phyloP scores from a whole-genome alignment of 2,329 filamentous ascomycete species.

The Lachnellula hyalina region DNA sequence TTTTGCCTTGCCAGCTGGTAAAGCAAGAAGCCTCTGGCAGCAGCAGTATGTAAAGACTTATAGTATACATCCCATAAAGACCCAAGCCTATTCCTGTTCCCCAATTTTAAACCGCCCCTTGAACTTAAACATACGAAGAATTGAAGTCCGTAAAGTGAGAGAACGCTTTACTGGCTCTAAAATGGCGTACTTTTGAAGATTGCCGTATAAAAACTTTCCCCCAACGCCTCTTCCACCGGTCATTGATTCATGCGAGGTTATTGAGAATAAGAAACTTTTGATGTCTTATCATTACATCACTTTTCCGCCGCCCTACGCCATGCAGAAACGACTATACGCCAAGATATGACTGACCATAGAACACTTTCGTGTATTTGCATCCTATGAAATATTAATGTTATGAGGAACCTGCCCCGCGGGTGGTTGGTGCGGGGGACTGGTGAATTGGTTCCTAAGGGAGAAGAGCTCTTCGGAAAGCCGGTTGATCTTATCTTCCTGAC shows the following conservation, averaged over 20 bases:
- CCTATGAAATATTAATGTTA: conserved; percentile 22
- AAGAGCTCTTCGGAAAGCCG: conserved; percentile 26
- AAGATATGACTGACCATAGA: conserved; percentile 18
- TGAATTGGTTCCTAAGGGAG: conserved; percentile 24
- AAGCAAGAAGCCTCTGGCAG: neutral
- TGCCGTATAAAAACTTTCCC: conserved; percentile 9
- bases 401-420: conserved; percentile 11
- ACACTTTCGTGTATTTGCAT: conserved; percentile 23
- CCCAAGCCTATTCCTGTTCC: neutral
- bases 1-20: neutral
- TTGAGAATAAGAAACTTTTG: conserved; percentile 14
- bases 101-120: neutral
- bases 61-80: neutral
- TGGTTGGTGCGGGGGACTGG: conserved; percentile 12
- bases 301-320: conserved; percentile 25
- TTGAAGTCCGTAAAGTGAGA: neutral
- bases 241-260: conserved; percentile 12
- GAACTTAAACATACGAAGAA: neutral
- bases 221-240: conserved; percentile 19
- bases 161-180: neutral
- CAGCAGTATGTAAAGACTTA: neutral
- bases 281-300: conserved; percentile 16
- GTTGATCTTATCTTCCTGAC: conserved; percentile 25
- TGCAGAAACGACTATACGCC: conserved; percentile 21
- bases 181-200: conserved; percentile 11